Conservation (phyloP, 495 filamentous ascomycete genomes). For the Rostrohypoxylon terebratum region DNA sequence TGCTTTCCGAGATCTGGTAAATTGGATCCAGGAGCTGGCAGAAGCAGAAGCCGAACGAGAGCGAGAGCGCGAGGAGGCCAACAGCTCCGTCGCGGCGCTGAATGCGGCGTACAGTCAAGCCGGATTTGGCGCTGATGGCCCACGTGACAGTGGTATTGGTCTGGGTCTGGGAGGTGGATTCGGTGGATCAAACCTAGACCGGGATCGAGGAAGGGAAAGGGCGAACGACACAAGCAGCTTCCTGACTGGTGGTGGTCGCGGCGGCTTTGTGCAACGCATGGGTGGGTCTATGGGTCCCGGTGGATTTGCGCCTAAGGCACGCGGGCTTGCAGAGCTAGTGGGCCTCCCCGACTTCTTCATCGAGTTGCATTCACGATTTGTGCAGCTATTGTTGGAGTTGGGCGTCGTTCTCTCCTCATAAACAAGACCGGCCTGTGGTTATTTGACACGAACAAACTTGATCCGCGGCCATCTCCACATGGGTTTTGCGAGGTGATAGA, state of each 20-base stretch:
- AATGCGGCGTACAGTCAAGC: slow-evolving; percentile 52
- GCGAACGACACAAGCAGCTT: slow-evolving; percentile 56
- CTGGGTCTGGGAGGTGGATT: slow-evolving; percentile 49
- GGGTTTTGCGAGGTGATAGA: slow-evolving; percentile 7
- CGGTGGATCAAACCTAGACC: slow-evolving; percentile 37
- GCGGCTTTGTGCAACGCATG: slow-evolving; percentile 54
- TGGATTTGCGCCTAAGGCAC: slow-evolving; percentile 69
- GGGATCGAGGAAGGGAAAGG: slow-evolving; percentile 42
- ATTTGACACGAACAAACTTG: neutral
- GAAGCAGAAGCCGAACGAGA: slow-evolving; percentile 71
- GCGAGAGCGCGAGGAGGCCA: slow-evolving; percentile 61
- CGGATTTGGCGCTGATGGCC: slow-evolving; percentile 37
- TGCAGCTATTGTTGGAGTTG: slow-evolving; percentile 75
- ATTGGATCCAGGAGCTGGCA: slow-evolving; percentile 72
- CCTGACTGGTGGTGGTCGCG: slow-evolving; percentile 55
- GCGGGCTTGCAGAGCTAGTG: slow-evolving; percentile 85
- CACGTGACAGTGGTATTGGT: slow-evolving; percentile 51
- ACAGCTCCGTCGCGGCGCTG: slow-evolving; percentile 44
- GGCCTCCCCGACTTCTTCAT: slow-evolving; percentile 90
- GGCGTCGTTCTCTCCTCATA: slow-evolving; percentile 61
- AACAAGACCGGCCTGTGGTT: slow-evolving; percentile 15
- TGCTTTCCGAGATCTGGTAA: slow-evolving; percentile 81
- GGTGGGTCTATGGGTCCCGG: slow-evolving; percentile 54
- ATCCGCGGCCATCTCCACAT: slow-evolving; percentile 6
- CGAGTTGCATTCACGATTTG: slow-evolving; percentile 83